A percentile compares a stretch with the other conserved stretches of the same genome.
phyloP scores from a whole-genome alignment of 495 filamentous ascomycete species.

The Aspergillus mulundensis region DNA sequence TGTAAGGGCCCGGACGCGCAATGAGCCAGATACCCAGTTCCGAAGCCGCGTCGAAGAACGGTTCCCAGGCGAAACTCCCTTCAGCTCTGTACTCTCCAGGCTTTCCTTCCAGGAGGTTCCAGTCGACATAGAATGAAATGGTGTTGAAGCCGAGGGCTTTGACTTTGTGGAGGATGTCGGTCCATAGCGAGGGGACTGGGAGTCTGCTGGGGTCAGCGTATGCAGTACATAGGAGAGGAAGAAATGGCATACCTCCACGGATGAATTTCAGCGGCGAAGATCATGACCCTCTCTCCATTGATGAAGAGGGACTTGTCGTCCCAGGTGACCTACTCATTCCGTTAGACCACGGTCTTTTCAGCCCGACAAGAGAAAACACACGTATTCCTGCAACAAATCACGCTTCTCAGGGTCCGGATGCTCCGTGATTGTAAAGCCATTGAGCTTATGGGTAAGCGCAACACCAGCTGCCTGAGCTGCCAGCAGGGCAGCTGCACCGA shows the following conservation, averaged over 20 bases:
- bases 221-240: neutral
- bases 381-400: conserved; percentile 37
- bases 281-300: conserved; percentile 63
- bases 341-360: neutral
- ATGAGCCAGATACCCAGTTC: conserved; percentile 70
- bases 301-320: conserved; percentile 72
- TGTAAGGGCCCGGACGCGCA: conserved; percentile 66
- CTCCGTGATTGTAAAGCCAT: conserved; percentile 35
- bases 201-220: conserved; percentile 41
- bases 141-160: conserved; percentile 71
- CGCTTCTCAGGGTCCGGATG: conserved; percentile 35
- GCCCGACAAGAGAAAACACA: conserved; percentile 14
- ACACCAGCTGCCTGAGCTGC: conserved; percentile 36
- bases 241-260: conserved; percentile 49
- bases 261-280: conserved; percentile 73
- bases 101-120: conserved; percentile 76
- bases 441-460: conserved; percentile 33
- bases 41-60: conserved; percentile 68
- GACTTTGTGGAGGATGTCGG: conserved; percentile 77
- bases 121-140: conserved; percentile 73
- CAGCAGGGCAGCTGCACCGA: conserved; percentile 29
- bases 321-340: conserved; percentile 56
- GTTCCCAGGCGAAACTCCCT: conserved; percentile 63
- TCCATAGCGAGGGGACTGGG: conserved; percentile 66
- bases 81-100: conserved; percentile 63